A percentile compares a stretch with the other conserved stretches of the same genome.
phyloP scores from a whole-genome alignment of 345 rosid genomes.

The Mangifera indica region DNA sequence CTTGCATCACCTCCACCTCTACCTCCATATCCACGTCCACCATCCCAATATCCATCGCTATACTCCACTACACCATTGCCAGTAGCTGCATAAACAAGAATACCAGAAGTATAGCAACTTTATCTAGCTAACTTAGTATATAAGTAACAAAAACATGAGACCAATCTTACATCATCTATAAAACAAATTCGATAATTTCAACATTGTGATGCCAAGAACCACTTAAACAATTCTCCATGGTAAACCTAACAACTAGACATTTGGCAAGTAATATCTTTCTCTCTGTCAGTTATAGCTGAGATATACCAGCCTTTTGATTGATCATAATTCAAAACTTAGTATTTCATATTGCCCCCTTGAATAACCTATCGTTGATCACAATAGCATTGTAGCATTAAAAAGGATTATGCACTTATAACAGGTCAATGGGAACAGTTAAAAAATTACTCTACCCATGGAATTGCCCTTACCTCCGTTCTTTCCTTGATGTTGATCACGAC shows the following conservation, averaged over 20 bases:
- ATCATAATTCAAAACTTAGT: not conserved
- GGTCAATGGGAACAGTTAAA: not conserved
- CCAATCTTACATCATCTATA: not conserved
- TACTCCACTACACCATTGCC: constrained; percentile 28
- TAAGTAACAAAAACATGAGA: not conserved
- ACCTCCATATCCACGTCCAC: constrained; percentile 22
- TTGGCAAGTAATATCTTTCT: not conserved
- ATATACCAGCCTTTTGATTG: not conserved
- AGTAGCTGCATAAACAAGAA: constrained; percentile 12
- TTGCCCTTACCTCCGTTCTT: constrained; percentile 23
- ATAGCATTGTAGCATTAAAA: not conserved
- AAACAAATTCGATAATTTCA: not conserved
- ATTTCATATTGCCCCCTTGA: not conserved
- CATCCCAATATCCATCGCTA: constrained; percentile 24
- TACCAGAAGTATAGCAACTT: not conserved
- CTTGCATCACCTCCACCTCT: constrained; percentile 26
- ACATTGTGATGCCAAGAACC: not conserved
- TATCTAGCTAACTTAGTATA: not conserved
- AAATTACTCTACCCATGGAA: not conserved
- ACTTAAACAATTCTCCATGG: not conserved
- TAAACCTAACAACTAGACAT: not conserved
- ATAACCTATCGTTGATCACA: not conserved
- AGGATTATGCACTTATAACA: no score
- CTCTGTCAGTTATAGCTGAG: not conserved
- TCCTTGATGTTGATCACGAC: constrained; percentile 16